These are phyloP conservation scores for Phytopythium cucurbitacearum DNA, from an alignment of 352 stramenopile species.

Conservation along the genomic window DNA sequence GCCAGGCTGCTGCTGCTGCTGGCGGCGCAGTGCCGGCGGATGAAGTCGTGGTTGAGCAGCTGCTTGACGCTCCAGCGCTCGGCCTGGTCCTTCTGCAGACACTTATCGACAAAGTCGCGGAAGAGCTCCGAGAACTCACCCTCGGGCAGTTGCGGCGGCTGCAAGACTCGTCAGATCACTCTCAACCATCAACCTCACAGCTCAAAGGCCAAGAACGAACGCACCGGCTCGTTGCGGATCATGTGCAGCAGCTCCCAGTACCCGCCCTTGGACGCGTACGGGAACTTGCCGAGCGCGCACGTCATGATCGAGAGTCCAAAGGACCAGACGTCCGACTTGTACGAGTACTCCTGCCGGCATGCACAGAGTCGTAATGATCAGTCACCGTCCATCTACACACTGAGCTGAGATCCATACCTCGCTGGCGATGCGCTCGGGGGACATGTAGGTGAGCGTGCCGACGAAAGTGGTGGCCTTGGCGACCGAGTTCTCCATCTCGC, in stretches of 20 bases:
- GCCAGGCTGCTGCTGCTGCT: slow-evolving; percentile 2
- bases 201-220: slow-evolving; percentile 1
- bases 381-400: slow-evolving; percentile 26
- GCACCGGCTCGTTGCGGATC: slow-evolving; percentile 79
- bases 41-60: slow-evolving; percentile 69
- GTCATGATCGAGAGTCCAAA: slow-evolving; percentile 88
- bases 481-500: slow-evolving; percentile 84
- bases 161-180: slow-evolving; percentile 5
- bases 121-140: slow-evolving; percentile 74
- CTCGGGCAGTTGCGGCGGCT: slow-evolving; percentile 62
- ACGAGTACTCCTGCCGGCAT: slow-evolving; percentile 66
- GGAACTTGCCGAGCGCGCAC: slow-evolving; percentile 85
- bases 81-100: slow-evolving; percentile 71
- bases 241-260: slow-evolving; percentile 91
- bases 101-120: slow-evolving; percentile 78
- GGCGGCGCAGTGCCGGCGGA: slow-evolving; percentile 33
- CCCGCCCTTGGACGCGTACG: slow-evolving; percentile 78
- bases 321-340: slow-evolving; percentile 87
- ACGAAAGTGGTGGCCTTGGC: slow-evolving; percentile 89
- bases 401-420: slow-evolving; percentile 35
- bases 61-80: slow-evolving; percentile 82
- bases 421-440: slow-evolving; percentile 89
- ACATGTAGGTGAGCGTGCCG: slow-evolving; percentile 93
- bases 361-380: slow-evolving; percentile 10
- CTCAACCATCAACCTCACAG: not conserved